Conservation (phyloP, 2,329 filamentous ascomycete genomes). For the Aspergillus pseudotamarii region DNA sequence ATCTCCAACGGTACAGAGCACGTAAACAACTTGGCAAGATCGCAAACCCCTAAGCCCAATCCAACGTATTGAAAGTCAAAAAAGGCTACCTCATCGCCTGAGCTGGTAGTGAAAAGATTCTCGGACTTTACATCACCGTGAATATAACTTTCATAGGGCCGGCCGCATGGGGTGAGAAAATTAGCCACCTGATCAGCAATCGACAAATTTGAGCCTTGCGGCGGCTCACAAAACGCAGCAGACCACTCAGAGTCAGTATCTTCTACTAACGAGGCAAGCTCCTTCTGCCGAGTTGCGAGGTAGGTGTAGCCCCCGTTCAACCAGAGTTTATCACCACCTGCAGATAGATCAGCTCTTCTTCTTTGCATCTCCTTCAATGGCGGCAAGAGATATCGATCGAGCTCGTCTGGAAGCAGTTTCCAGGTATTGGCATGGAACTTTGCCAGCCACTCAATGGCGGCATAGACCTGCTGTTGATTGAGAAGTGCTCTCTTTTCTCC, state of each 20-base stretch:
- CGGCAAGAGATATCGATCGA: slow-evolving; percentile 43
- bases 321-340: slow-evolving; percentile 50
- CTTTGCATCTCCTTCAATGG: slow-evolving; percentile 56
- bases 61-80: slow-evolving; percentile 73
- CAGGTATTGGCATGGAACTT: slow-evolving; percentile 62
- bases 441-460: slow-evolving; percentile 65
- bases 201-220: slow-evolving; percentile 30
- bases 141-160: slow-evolving; percentile 58
- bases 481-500: slow-evolving; percentile 47
- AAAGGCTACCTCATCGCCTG: slow-evolving; percentile 59
- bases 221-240: slow-evolving; percentile 47
- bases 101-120: slow-evolving; percentile 62
- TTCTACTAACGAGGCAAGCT: slow-evolving; percentile 54
- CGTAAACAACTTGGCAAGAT: slow-evolving; percentile 68
- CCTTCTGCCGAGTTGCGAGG: slow-evolving; percentile 62
- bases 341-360: slow-evolving; percentile 26
- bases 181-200: slow-evolving; percentile 57
- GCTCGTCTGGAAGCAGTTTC: slow-evolving; percentile 33
- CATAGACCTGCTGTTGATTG: slow-evolving; percentile 50
- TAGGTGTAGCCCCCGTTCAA: slow-evolving; percentile 71
- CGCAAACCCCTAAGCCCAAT: slow-evolving; percentile 65
- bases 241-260: slow-evolving; percentile 61
- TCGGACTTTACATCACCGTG: slow-evolving; percentile 73
- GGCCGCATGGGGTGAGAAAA: slow-evolving; percentile 48
- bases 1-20: slow-evolving; percentile 63